Base-by-base conservation (phyloP, 139 green algal species). In the Dunaliella sp. region DNA sequence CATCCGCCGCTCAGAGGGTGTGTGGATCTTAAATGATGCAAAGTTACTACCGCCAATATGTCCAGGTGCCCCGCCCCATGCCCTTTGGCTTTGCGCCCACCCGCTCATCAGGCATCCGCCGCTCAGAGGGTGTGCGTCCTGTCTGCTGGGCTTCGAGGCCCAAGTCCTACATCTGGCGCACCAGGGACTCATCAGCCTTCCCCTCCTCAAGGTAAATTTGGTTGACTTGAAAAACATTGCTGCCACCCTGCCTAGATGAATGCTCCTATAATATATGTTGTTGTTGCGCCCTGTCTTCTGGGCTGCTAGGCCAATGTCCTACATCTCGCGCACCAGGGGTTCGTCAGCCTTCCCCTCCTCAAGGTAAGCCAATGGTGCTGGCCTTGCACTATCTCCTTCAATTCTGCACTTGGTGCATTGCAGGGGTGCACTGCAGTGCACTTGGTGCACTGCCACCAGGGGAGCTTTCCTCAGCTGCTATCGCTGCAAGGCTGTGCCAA, bases 131-230 rank as follows among this genome's bases (percentile, higher is more conserved):
- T 16, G 95, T 98, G 79, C 91, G 95, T 28, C 95, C 95, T 38
- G 95, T 98, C 77, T 94, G 95, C 91, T 98, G 95, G 95, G 88
- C 88, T 75, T 94, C 95, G 88, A 87, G 95, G 1, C 93, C 93
- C 83, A 93, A 94, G 90, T 90, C 86, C 85, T 98, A 98, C 89
- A 36, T 97, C 73, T 90, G 88, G 80, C 91, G 95, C 83, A 98
- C 95, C 0, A 36, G 83, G 77, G 89, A 93, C 59, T 98, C 94
- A 95, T 86, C 93, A 24, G 73, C 83, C 7, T 98, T 93, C 88
- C 95, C 95, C 1, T 87, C 84, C 37, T 89, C 88, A 77, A 91
- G 88, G 90, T 93, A 75, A 37, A 80, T 48, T 72, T 37, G n/a
- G n/a, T n/a, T n/a, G n/a, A n/a, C n/a, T n/a, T 30, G 31, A n/a